Conservation (phyloP, 2,329 filamentous ascomycete species). For the Diplocarpon rosae region DNA sequence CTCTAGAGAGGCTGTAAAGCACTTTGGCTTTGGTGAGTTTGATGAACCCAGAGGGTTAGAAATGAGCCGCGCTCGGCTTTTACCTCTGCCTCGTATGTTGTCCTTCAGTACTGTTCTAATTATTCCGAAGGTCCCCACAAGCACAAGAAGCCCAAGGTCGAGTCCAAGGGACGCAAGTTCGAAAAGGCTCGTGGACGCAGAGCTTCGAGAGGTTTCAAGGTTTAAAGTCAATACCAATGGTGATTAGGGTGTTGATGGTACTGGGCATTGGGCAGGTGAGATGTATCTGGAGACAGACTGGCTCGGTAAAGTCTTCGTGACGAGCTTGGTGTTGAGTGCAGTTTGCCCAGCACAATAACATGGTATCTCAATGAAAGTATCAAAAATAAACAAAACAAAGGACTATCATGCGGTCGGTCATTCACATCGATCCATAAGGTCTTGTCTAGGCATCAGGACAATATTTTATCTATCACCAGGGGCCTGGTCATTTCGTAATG, state of each 20-base stretch:
- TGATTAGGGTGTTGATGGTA: conserved; percentile 14
- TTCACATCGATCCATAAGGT: too few relatives aligned
- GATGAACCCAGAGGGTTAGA: too few relatives aligned
- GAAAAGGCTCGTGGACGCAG: conserved; percentile 98
- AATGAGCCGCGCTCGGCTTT: too few relatives aligned
- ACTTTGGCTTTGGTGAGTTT: conserved; percentile 77
- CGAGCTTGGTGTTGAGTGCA: conserved; percentile 16
- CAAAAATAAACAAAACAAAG: not conserved
- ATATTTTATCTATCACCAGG: too few relatives aligned
- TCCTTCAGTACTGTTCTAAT: not conserved
- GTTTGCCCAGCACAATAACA: conserved; percentile 13
- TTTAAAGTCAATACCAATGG: conserved; percentile 48
- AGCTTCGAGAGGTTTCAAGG: conserved; percentile 99
- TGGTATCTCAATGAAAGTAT: conserved; percentile 10
- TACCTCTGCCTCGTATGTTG: too few relatives aligned
- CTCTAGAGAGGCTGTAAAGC: conserved; percentile 93
- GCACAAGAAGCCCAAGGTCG: conserved; percentile 79
- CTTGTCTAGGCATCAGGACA: too few relatives aligned
- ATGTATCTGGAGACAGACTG: conserved; percentile 30
- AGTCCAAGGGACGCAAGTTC: conserved; percentile 99
- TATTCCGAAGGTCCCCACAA: conserved; percentile 1
- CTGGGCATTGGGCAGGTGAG: conserved; percentile 15
- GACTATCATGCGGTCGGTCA: too few relatives aligned
- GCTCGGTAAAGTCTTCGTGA: conserved; percentile 4
- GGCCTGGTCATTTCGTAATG: not conserved